phyloP scores from a whole-genome alignment of 169 alveolate genomes.

The Theileria parva region DNA sequence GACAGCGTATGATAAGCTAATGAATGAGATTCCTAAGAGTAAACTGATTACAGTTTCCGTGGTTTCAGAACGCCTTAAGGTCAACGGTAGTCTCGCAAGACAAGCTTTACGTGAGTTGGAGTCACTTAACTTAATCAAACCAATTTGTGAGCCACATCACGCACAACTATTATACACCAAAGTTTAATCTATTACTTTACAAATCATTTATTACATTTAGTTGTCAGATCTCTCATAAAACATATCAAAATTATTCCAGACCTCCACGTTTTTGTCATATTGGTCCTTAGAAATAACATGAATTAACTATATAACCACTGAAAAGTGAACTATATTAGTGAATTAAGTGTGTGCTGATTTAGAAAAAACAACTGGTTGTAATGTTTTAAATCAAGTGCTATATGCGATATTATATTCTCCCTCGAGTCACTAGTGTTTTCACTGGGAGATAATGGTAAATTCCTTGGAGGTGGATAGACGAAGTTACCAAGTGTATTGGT shows the following conservation, averaged over 20 bases:
- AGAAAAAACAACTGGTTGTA: not conserved
- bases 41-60: constrained; percentile 89
- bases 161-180: constrained; percentile 83
- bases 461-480: not conserved
- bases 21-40: constrained; percentile 90
- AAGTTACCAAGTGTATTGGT: not conserved
- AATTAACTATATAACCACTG: not conserved
- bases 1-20: constrained; percentile 86
- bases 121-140: constrained; percentile 78
- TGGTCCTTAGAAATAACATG: no score
- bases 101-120: constrained; percentile 84
- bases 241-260: no score
- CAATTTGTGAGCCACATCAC: constrained; percentile 86
- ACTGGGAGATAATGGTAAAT: not conserved
- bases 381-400: not conserved
- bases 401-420: not conserved
- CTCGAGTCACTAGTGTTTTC: not conserved
- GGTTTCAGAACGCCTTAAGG: constrained; percentile 89
- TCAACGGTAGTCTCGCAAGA: constrained; percentile 88
- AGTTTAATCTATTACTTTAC: constrained; percentile 26
- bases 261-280: no score
- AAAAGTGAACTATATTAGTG: not conserved
- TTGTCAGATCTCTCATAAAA: no score
- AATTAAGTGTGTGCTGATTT: not conserved
- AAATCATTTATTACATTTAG: not conserved